phyloP scores from a whole-genome alignment of 352 stramenopile species.

The Phytophthora palmivora region DNA sequence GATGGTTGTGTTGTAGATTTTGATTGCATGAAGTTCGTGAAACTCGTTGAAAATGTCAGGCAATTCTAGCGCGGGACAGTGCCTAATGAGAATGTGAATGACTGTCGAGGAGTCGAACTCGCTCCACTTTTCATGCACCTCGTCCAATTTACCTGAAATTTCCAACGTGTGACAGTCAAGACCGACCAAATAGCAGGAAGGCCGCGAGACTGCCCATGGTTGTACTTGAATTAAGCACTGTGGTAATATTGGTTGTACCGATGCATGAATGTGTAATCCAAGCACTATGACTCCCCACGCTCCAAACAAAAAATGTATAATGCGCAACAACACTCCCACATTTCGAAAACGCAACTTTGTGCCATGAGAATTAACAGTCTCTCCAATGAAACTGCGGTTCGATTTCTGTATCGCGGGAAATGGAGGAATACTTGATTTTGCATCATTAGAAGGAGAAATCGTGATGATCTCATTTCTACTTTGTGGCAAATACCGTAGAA shows the following conservation, averaged over 20 bases:
- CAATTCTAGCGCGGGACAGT: slow-evolving; percentile 37
- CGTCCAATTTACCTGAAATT: slow-evolving; percentile 16
- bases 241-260: too few species aligned
- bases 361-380: neutral
- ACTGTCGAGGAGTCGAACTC: slow-evolving; percentile 32
- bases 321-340: neutral
- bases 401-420: neutral
- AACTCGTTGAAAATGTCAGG: slow-evolving; percentile 25
- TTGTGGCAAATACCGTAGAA: slow-evolving; percentile 1
- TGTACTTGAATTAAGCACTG: slow-evolving; percentile 33
- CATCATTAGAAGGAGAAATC: neutral
- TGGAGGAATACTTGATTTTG: neutral
- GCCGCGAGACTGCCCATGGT: slow-evolving; percentile 32
- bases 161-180: slow-evolving; percentile 33
- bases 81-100: slow-evolving; percentile 34
- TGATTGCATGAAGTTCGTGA: slow-evolving; percentile 26
- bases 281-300: slow-evolving; percentile 23
- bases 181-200: slow-evolving; percentile 37
- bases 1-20: slow-evolving; percentile 51
- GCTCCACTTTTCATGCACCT: slow-evolving; percentile 27
- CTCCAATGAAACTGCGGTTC: neutral
- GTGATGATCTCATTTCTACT: neutral
- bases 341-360: neutral
- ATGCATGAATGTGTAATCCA: slow-evolving; percentile 25
- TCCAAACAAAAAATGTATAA: slow-evolving; percentile 11